Evolutionary conservation across 139 green algal genomes (phyloP).

Genomic region (Closterium sp.): DNA sequence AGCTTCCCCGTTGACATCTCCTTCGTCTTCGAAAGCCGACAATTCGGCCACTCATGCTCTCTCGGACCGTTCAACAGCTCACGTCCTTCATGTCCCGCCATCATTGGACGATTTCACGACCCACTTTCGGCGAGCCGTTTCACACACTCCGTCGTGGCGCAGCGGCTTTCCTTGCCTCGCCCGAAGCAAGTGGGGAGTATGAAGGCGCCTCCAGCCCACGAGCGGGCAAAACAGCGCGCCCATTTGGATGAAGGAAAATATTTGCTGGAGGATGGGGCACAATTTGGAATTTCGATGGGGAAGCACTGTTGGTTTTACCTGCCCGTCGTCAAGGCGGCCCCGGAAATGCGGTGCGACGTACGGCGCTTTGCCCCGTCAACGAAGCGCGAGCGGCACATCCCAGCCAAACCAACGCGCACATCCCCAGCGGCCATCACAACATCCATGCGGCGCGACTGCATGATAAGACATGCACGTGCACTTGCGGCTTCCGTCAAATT

Average conservation of each 20-base stretch:
- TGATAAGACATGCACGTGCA: not conserved
- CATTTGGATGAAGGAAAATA: not conserved
- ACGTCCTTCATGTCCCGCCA: not conserved
- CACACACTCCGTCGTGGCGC: not conserved
- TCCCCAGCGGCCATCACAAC: not conserved
- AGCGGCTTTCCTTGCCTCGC: not conserved
- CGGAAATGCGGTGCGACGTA: not conserved
- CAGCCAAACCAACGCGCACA: not conserved
- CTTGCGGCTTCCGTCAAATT: not conserved
- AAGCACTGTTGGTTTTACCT: not conserved
- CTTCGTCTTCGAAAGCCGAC: not conserved
- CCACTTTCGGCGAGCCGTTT: not conserved
- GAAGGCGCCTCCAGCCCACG: not conserved
- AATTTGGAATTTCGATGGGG: not conserved
- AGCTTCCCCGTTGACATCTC: not conserved
- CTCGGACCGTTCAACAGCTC: not conserved
- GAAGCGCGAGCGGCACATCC: not conserved
- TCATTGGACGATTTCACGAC: not conserved
- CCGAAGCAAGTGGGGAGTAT: not conserved
- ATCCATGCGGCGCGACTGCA: not conserved
- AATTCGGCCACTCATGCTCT: not conserved
- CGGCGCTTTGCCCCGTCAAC: not conserved
- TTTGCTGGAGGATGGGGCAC: not conserved
- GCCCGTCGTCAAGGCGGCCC: not conserved
- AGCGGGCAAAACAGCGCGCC: not conserved